A percentile compares a stretch with the other conserved stretches of the same genome.
These are phyloP conservation scores for Apostasia shenzhenica DNA, from an alignment of 106 monocot species.

Conservation along the genomic window DNA sequence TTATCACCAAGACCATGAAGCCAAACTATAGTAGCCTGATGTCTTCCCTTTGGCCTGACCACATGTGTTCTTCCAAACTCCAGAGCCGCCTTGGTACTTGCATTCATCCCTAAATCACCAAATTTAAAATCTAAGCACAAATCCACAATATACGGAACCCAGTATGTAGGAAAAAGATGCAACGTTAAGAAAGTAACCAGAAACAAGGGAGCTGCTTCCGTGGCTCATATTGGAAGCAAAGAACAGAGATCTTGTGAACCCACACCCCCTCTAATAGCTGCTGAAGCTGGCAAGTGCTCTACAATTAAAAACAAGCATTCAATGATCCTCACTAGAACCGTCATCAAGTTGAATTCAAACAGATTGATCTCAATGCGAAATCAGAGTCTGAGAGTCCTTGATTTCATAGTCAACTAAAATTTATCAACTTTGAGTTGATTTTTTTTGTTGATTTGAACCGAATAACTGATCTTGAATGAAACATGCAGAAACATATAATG, in stretches of 20 bases:
- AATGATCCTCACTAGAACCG: no score
- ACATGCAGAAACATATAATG: no score
- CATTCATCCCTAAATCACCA: constrained; percentile 7
- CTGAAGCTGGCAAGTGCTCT: background rate
- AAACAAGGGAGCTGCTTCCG: constrained; percentile 60
- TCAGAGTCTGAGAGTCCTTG: no score
- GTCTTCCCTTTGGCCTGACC: constrained; percentile 80
- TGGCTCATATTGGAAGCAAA: constrained; percentile 39
- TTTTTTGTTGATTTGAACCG: no score
- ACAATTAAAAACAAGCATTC: background rate
- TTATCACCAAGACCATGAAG: constrained; percentile 94
- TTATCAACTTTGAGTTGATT: no score
- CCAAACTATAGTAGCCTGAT: constrained; percentile 86
- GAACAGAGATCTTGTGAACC: background rate
- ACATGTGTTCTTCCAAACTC: constrained; percentile 95
- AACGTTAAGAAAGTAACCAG: constrained; percentile 37
- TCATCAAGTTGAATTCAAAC: no score
- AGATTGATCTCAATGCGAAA: no score
- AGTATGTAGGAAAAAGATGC: background rate
- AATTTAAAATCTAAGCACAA: background rate
- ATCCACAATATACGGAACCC: constrained; percentile 1
- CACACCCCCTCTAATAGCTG: background rate
- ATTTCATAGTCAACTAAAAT: no score
- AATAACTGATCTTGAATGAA: no score
- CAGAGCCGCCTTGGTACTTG: constrained; percentile 40